A percentile compares a stretch with the other conserved stretches of the same genome.
Evolutionary conservation across 768 basidiomycete genomes (phyloP).

Genomic region (Tulasnella sp.): DNA sequence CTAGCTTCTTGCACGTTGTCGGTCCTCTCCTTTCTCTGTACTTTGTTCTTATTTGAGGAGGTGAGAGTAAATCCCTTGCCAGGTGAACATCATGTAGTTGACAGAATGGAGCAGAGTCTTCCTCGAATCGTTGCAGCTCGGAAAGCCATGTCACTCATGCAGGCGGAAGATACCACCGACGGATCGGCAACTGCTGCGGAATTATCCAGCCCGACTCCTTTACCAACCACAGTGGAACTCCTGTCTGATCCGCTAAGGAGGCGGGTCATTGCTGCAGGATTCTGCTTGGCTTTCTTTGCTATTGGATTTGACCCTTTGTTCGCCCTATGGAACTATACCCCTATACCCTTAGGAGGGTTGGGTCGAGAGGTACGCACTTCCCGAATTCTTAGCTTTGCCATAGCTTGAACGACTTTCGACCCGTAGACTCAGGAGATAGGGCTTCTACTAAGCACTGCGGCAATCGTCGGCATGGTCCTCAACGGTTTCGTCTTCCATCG

Average conservation of each 20-base stretch:
- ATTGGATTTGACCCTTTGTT: slow-evolving; percentile 61
- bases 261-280: slow-evolving; percentile 17
- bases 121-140: neutral
- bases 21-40: slow-evolving; percentile 14
- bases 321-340: slow-evolving; percentile 59
- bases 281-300: slow-evolving; percentile 40
- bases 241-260: slow-evolving; percentile 18
- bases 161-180: too few relatives aligned
- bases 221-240: neutral
- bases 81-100: neutral
- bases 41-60: slow-evolving; percentile 22
- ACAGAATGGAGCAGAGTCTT: neutral
- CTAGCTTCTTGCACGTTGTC: slow-evolving; percentile 22
- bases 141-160: neutral
- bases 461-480: slow-evolving; percentile 3
- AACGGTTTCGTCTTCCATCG: slow-evolving; percentile 5
- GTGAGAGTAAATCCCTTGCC: neutral
- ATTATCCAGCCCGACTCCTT: neutral
- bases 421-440: slow-evolving; percentile 8
- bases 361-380: slow-evolving; percentile 43
- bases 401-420: neutral
- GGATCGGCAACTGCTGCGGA: neutral
- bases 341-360: slow-evolving; percentile 49
- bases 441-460: neutral
- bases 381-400: neutral